These are phyloP conservation scores for Zymoseptoria passerinii DNA, from an alignment of 2,329 filamentous ascomycete genomes.

Conservation along the genomic window DNA sequence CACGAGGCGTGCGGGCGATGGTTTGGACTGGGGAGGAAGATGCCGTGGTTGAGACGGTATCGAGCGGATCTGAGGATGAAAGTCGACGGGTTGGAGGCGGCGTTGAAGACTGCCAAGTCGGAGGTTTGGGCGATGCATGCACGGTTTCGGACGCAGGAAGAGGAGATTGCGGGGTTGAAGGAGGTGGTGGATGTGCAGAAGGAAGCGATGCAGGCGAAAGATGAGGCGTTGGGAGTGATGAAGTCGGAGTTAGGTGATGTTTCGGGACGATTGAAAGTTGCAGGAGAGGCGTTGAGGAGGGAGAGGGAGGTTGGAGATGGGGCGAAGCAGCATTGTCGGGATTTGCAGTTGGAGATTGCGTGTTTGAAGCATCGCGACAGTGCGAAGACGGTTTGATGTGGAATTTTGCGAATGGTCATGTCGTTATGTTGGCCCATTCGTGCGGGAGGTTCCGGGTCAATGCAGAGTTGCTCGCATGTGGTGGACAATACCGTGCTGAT, in stretches of 20 bases:
- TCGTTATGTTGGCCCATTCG: too few species aligned
- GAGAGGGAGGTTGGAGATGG: not conserved
- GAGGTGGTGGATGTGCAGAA: not conserved
- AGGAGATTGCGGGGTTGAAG: not conserved
- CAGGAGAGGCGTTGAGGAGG: not conserved
- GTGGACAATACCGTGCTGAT: too few species aligned
- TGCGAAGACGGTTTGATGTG: not conserved
- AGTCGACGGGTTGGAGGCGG: not conserved
- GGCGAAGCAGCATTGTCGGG: not conserved
- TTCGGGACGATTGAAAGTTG: not conserved
- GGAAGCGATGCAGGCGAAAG: not conserved
- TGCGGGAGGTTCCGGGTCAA: too few species aligned
- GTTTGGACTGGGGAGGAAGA: not conserved
- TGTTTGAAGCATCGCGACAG: not conserved
- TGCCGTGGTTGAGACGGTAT: not conserved
- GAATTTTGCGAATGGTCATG: too few species aligned
- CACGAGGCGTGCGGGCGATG: not conserved
- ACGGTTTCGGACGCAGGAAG: not conserved
- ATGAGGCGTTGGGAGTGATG: not conserved
- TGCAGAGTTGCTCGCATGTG: too few species aligned
- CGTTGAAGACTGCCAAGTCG: not conserved
- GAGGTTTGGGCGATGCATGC: not conserved
- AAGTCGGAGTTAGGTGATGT: not conserved
- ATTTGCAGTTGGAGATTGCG: not conserved
- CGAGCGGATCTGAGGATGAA: not conserved